Conservation (phyloP, 306 rosid species). For the Nissolia schottii region DNA sequence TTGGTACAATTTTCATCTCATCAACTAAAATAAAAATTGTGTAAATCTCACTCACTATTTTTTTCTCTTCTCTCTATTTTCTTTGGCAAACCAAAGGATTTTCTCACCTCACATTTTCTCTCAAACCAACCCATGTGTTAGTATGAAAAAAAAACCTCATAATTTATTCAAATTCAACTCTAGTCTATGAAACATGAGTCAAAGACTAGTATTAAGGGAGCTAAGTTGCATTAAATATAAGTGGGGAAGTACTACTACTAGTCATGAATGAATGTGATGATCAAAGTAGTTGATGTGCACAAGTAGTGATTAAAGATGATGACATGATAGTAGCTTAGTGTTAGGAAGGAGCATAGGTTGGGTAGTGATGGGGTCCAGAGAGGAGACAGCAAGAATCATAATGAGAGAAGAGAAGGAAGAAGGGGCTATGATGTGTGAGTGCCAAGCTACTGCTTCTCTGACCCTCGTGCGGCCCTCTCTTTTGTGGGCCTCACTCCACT, state of each 20-base stretch:
- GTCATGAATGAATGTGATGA: not conserved
- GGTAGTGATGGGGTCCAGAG: not conserved
- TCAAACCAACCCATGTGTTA: too few relatives aligned
- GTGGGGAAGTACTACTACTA: not conserved
- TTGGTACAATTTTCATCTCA: too few relatives aligned
- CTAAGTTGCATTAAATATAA: not conserved
- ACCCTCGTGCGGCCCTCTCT: constrained; percentile 45
- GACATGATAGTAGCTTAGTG: not conserved
- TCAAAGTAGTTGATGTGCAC: not conserved
- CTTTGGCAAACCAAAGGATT: too few relatives aligned
- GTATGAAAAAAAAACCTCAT: too few relatives aligned
- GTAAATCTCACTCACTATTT: too few relatives aligned
- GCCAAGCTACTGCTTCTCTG: constrained; percentile 7
- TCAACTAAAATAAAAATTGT: too few relatives aligned
- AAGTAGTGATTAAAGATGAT: not conserved
- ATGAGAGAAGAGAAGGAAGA: constrained; percentile 27
- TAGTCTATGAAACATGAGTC: not conserved
- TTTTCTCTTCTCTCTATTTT: too few relatives aligned
- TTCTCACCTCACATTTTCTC: too few relatives aligned
- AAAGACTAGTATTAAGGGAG: not conserved
- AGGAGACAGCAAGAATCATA: constrained; percentile 55
- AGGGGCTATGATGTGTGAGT: not conserved
- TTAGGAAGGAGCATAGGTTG: not conserved
- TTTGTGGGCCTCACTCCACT: not conserved
- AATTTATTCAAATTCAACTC: not conserved